Evolutionary conservation across 1,284 basidiomycete genomes (phyloP).

Genomic region (Rhodotorula sp.): DNA sequence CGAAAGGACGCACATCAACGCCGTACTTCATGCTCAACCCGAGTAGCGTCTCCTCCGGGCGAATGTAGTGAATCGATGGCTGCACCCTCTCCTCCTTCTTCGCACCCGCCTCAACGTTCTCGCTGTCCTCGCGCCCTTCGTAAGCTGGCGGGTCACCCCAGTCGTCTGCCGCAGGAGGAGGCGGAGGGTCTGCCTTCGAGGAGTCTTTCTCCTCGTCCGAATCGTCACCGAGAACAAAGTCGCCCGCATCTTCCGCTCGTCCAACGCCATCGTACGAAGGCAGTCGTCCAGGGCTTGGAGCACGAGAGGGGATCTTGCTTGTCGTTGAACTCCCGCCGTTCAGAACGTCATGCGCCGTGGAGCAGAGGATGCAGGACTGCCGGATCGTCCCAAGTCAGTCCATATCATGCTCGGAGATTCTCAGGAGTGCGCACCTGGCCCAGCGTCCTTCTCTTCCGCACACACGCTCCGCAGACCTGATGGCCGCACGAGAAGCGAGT

Average conservation of each 20-base stretch:
- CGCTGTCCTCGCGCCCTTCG: not conserved
- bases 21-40: constrained; percentile 64
- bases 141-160: constrained; percentile 20
- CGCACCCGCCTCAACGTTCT: constrained; percentile 44
- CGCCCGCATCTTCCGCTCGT: constrained; percentile 55
- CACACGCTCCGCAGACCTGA: constrained; percentile 18
- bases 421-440: not conserved
- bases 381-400: not conserved
- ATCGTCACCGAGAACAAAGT: constrained; percentile 63
- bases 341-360: constrained; percentile 18
- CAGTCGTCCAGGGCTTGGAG: not conserved
- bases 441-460: not conserved
- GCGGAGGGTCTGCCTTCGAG: not conserved
- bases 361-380: constrained; percentile 20
- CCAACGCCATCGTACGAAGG: not conserved
- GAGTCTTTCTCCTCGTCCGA: constrained; percentile 52
- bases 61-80: constrained; percentile 54
- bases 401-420: accelerated
- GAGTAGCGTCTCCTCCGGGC: constrained; percentile 61
- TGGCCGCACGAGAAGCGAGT: constrained; percentile 20
- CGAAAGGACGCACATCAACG: constrained; percentile 57
- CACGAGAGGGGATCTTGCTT: not conserved
- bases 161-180: constrained; percentile 34
- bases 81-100: constrained; percentile 4
- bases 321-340: not conserved